phyloP scores from a whole-genome alignment of 2,329 filamentous ascomycete species.

The Zasmidium citrigriseum region DNA sequence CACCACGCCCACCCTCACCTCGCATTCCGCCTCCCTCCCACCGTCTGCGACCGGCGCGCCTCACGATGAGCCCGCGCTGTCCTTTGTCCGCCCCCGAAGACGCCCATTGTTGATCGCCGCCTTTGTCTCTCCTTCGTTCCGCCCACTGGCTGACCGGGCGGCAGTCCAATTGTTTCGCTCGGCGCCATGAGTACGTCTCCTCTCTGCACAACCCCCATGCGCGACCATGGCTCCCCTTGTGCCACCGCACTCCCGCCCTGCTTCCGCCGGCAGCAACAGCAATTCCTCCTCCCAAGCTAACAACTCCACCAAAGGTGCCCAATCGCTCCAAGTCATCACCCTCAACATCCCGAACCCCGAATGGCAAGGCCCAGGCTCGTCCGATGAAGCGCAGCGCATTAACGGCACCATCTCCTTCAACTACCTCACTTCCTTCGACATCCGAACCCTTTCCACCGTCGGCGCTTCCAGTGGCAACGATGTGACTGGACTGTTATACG shows the following conservation, averaged over 20 bases:
- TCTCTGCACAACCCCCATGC: constrained; percentile 1
- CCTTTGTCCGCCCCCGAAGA: not conserved
- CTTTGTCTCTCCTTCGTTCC: not conserved
- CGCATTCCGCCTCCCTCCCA: not conserved
- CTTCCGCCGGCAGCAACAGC: not conserved
- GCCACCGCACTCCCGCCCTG: constrained; percentile 1
- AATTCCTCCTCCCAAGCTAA: constrained; percentile 14
- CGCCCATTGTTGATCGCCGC: constrained; percentile 9
- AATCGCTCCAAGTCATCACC: constrained; percentile 31
- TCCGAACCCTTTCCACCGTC: constrained; percentile 75
- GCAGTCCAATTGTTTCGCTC: not conserved
- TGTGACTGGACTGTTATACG: constrained; percentile 80
- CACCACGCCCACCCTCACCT: not conserved
- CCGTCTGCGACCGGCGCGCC: not conserved
- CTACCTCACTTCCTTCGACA: constrained; percentile 49
- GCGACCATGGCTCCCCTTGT: constrained; percentile 1
- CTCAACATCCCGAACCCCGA: constrained; percentile 32
- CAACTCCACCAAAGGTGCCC: constrained; percentile 26
- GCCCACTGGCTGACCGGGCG: not conserved
- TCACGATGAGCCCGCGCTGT: not conserved
- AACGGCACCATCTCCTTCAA: constrained; percentile 36
- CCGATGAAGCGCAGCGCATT: constrained; percentile 20
- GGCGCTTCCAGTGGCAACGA: constrained; percentile 62
- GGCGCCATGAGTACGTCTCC: constrained; percentile 43
- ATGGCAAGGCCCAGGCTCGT: constrained; percentile 12